phyloP scores from a whole-genome alignment of 2,329 filamentous ascomycete genomes.

The Sphaerulina vaccinii region DNA sequence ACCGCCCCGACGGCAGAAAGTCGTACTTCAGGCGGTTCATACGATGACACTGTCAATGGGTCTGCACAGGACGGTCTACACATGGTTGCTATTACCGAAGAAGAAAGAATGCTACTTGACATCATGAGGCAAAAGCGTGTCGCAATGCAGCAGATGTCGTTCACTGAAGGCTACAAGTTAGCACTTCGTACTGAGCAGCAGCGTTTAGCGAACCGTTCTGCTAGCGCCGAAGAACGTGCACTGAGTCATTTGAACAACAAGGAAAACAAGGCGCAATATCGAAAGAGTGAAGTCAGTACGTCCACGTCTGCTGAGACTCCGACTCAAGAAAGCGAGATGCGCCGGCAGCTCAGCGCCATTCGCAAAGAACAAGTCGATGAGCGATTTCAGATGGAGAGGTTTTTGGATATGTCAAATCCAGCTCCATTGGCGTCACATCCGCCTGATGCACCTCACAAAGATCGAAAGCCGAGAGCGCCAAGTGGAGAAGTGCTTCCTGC shows the following conservation, averaged over 20 bases:
- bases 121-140: conserved; percentile 52
- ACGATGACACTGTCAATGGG: conserved; percentile 5
- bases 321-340: conserved; percentile 17
- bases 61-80: conserved; percentile 19
- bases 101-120: conserved; percentile 51
- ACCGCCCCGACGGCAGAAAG: conserved; percentile 11
- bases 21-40: conserved; percentile 11
- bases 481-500: conserved; percentile 24
- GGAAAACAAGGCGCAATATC: conserved; percentile 17
- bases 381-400: conserved; percentile 32
- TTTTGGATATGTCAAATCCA: conserved; percentile 28
- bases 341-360: conserved; percentile 29
- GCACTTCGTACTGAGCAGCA: conserved; percentile 38
- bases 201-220: conserved; percentile 24
- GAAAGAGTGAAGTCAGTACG: conserved; percentile 20
- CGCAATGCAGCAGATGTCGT: conserved; percentile 45
- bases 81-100: conserved; percentile 50
- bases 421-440: conserved; percentile 23
- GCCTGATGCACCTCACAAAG: conserved; percentile 8
- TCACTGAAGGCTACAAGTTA: conserved; percentile 39
- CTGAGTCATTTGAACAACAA: conserved; percentile 26
- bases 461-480: conserved; percentile 12
- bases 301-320: conserved; percentile 10
- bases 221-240: conserved; percentile 27
- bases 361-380: conserved; percentile 34